Percentiles rank a stretch among this genome's conserved stretches.
phyloP scores from a whole-genome alignment of 306 rosid genomes.

The Oemleria cerasiformis region DNA sequence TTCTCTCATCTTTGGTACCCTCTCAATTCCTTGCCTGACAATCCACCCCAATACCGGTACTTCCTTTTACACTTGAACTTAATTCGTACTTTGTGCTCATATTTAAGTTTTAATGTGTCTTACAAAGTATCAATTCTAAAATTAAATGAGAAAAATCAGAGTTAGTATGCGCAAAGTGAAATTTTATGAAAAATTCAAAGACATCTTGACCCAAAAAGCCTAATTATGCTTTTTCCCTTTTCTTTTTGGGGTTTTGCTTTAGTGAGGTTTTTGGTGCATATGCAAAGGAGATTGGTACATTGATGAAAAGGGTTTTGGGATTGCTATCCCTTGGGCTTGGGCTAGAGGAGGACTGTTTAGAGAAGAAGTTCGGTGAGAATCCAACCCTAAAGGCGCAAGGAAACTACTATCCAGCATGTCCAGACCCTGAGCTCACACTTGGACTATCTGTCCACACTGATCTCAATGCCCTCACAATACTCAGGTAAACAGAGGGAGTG shows the following conservation, averaged over 20 bases:
- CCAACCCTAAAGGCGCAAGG: slow-evolving; percentile 40
- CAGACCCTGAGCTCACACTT: slow-evolving; percentile 36
- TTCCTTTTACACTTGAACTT: background rate
- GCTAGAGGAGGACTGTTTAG: slow-evolving; percentile 29
- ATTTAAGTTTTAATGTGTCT: too few species aligned
- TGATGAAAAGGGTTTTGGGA: slow-evolving; percentile 36
- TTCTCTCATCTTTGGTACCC: slow-evolving; percentile 43
- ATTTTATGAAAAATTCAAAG: background rate
- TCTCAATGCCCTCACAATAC: slow-evolving; percentile 32
- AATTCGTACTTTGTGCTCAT: too few species aligned
- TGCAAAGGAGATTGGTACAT: slow-evolving; percentile 39
- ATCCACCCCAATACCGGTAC: slow-evolving; percentile 32
- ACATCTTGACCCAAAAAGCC: too few species aligned
- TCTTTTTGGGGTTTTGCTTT: background rate
- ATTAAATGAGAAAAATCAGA: too few species aligned
- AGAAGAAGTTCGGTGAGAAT: slow-evolving; percentile 33
- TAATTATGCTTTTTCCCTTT: background rate
- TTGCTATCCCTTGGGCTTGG: slow-evolving; percentile 50
- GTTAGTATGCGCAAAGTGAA: background rate
- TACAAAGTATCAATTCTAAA: too few species aligned
- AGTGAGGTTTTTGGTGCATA: slow-evolving; percentile 47
- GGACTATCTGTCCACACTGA: slow-evolving; percentile 40
- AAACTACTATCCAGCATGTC: slow-evolving; percentile 41
- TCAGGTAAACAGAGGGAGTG: slow-evolving; percentile 30
- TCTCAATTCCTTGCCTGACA: slow-evolving; percentile 28